Evolutionary conservation across 768 basidiomycete genomes (phyloP).

Genomic region (Sarcomyxa edulis): DNA sequence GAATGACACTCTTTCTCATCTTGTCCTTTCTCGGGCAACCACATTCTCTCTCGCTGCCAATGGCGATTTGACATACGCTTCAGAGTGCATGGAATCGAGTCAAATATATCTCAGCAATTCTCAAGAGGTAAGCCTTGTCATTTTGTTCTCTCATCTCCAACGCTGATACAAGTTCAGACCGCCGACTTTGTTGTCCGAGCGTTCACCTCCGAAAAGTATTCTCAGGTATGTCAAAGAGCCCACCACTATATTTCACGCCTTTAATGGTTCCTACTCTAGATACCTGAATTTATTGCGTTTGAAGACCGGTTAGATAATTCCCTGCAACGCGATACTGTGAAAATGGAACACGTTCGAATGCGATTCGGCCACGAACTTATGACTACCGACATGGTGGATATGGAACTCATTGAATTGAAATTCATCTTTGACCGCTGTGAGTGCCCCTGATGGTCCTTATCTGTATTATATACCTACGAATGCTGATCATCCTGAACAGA

Average conservation of each 20-base stretch:
- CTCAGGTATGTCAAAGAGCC: slow-evolving; percentile 70
- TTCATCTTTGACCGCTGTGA: slow-evolving; percentile 74
- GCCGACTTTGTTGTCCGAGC: slow-evolving; percentile 78
- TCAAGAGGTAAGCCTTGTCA: slow-evolving; percentile 53
- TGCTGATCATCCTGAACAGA: slow-evolving; percentile 27
- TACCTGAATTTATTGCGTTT: slow-evolving; percentile 80
- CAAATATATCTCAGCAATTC: slow-evolving; percentile 80
- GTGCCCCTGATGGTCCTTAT: slow-evolving; percentile 17
- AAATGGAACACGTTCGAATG: slow-evolving; percentile 84
- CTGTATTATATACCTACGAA: too few species aligned
- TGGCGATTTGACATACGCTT: slow-evolving; percentile 70
- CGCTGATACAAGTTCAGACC: slow-evolving; percentile 55
- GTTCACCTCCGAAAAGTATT: slow-evolving; percentile 77
- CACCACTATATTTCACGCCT: too few species aligned
- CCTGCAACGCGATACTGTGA: slow-evolving; percentile 75
- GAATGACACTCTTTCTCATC: slow-evolving; percentile 84
- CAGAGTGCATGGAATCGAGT: slow-evolving; percentile 74
- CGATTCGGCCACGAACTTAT: slow-evolving; percentile 70
- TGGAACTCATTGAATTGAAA: slow-evolving; percentile 80
- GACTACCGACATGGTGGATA: slow-evolving; percentile 66
- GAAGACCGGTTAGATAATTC: slow-evolving; percentile 81
- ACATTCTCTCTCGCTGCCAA: slow-evolving; percentile 74
- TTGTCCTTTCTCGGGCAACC: slow-evolving; percentile 69
- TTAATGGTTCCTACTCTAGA: too few species aligned
- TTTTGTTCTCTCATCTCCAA: not conserved